Evolutionary conservation across 768 basidiomycete genomes (phyloP).

Genomic region (Fistulinella prunicolor): DNA sequence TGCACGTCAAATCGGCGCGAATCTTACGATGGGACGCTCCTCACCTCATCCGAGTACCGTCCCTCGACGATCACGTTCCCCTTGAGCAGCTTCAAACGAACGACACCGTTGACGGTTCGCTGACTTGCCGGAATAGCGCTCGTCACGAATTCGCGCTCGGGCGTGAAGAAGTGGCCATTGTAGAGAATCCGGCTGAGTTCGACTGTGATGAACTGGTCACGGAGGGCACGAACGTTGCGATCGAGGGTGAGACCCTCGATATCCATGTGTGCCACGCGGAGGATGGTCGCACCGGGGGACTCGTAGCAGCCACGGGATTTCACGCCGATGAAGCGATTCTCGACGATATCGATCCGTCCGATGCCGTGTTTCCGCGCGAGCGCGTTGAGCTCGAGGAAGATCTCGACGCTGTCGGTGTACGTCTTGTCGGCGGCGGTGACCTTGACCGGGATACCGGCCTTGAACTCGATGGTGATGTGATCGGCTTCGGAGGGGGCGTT

Average conservation of each 20-base stretch:
- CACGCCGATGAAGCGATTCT: slow-evolving; percentile 99
- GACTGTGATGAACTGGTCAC: slow-evolving; percentile 93
- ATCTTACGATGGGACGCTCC: slow-evolving; percentile 11
- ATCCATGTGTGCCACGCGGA: slow-evolving; percentile 93
- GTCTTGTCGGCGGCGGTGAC: slow-evolving; percentile 61
- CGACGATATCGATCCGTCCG: slow-evolving; percentile 97
- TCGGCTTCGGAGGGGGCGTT: slow-evolving; percentile 78
- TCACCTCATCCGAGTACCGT: slow-evolving; percentile 79
- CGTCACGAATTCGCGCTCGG: slow-evolving; percentile 93
- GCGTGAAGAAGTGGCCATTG: slow-evolving; percentile 99
- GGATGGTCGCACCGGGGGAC: slow-evolving; percentile 93
- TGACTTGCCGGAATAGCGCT: slow-evolving; percentile 91
- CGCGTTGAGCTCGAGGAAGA: slow-evolving; percentile 88
- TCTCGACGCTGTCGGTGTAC: slow-evolving; percentile 90
- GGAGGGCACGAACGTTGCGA: slow-evolving; percentile 89
- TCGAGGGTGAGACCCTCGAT: slow-evolving; percentile 98
- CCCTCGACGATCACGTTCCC: slow-evolving; percentile 96
- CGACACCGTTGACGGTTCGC: slow-evolving; percentile 92
- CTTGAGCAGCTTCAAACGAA: slow-evolving; percentile 90
- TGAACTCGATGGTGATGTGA: slow-evolving; percentile 81
- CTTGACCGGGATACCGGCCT: slow-evolving; percentile 81
- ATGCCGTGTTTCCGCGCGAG: slow-evolving; percentile 94
- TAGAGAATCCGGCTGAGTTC: slow-evolving; percentile 90
- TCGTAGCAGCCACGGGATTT: slow-evolving; percentile 99
- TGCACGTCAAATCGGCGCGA: background rate